phyloP scores from a whole-genome alignment of 345 rosid genomes.

The Mangifera indica region DNA sequence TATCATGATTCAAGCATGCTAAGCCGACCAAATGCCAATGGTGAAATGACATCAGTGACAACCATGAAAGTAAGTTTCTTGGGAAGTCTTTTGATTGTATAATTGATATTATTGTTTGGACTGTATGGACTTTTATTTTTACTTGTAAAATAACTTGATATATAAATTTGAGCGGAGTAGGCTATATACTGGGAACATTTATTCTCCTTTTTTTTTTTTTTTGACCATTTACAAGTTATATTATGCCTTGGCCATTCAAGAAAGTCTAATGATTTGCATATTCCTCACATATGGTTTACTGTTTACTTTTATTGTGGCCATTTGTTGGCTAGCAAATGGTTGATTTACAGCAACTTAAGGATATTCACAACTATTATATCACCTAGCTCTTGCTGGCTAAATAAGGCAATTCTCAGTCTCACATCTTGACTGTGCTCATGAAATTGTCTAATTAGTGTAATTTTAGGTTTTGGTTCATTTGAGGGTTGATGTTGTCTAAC shows the following conservation, averaged over 20 bases:
- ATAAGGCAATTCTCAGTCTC: not conserved
- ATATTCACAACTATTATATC: too few species aligned
- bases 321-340: not conserved
- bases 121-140: not conserved
- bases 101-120: not conserved
- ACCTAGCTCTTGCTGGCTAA: too few species aligned
- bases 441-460: not conserved
- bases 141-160: not conserved
- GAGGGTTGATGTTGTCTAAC: slow-evolving; percentile 8
- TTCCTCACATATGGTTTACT: not conserved
- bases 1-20: slow-evolving; percentile 69
- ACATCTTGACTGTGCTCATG: not conserved
- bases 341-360: not conserved
- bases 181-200: not conserved
- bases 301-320: not conserved
- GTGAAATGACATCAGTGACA: slow-evolving; percentile 54
- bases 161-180: not conserved
- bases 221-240: not conserved
- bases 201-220: too few species aligned
- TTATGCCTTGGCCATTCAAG: not conserved
- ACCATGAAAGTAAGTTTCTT: slow-evolving; percentile 65
- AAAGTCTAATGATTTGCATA: not conserved
- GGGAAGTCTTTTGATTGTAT: not conserved
- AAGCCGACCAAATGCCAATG: slow-evolving; percentile 60
- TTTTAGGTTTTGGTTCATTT: not conserved